Evolutionary conservation across 2,329 filamentous ascomycete species (phyloP).

Genomic region (Aquanectria penicillioides): DNA sequence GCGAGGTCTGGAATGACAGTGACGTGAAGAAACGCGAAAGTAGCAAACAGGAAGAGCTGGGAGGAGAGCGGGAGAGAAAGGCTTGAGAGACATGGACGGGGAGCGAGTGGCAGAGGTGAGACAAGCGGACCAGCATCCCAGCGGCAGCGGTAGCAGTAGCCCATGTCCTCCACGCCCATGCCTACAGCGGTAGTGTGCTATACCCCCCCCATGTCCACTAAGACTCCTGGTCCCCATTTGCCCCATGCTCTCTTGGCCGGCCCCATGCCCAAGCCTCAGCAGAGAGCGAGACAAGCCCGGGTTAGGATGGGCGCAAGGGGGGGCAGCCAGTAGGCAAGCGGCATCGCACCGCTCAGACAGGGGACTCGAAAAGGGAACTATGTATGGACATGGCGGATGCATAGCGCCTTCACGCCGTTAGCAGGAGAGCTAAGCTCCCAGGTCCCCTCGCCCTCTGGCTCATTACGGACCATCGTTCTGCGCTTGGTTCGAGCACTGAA

Average conservation of each 20-base stretch:
- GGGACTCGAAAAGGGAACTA: conserved; percentile 3
- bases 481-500: conserved; percentile 6
- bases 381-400: background rate
- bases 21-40: conserved; percentile 32
- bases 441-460: conserved; percentile 4
- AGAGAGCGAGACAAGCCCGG: conserved; percentile 20
- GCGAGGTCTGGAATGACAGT: conserved; percentile 44
- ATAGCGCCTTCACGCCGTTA: conserved; percentile 10
- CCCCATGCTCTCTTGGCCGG: conserved; percentile 3
- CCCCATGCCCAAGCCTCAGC: conserved; percentile 5
- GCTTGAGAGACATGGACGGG: conserved; percentile 27
- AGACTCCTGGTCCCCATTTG: background rate
- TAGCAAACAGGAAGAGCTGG: conserved; percentile 18
- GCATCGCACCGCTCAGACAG: conserved; percentile 15
- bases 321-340: conserved; percentile 11
- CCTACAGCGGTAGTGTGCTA: conserved; percentile 13
- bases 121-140: no score
- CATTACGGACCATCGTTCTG: no score
- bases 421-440: conserved; percentile 22
- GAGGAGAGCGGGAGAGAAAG: conserved; percentile 24
- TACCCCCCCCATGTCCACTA: conserved; percentile 4
- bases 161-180: conserved; percentile 22
- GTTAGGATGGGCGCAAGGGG: conserved; percentile 14
- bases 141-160: no score
- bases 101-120: conserved; percentile 30